phyloP scores from a whole-genome alignment of 2,329 filamentous ascomycete species.

The Penicillium brasilianum region DNA sequence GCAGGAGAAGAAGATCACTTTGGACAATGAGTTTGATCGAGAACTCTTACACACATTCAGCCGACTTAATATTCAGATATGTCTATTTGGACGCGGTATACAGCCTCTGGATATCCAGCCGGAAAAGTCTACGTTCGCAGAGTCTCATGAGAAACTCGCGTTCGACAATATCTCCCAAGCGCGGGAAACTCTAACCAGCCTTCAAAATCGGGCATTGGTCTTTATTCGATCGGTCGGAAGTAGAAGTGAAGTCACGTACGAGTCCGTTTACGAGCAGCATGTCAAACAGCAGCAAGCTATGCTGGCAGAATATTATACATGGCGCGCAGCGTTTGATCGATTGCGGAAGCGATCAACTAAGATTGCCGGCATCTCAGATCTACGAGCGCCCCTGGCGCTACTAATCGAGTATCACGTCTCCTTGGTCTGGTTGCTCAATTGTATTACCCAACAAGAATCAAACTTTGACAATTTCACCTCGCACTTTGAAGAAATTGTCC shows the following conservation, averaged over 20 bases:
- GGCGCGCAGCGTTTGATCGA: slow-evolving; percentile 1
- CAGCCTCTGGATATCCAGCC: slow-evolving; percentile 7
- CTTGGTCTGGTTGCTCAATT: slow-evolving; percentile 1
- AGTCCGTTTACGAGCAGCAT: background rate
- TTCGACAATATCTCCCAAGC: slow-evolving; percentile 22
- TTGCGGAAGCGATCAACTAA: background rate
- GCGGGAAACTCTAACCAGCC: slow-evolving; percentile 19
- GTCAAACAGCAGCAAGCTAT: background rate
- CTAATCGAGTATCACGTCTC: background rate
- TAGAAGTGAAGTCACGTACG: background rate
- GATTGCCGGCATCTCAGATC: background rate
- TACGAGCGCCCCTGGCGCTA: background rate
- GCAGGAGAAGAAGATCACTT: background rate
- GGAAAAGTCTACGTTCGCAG: slow-evolving; percentile 1
- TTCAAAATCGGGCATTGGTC: slow-evolving; percentile 19
- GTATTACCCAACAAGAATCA: slow-evolving; percentile 1
- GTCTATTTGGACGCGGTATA: slow-evolving; percentile 24
- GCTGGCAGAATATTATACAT: background rate
- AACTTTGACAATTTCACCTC: background rate
- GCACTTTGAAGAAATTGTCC: background rate
- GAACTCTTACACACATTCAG: slow-evolving; percentile 26
- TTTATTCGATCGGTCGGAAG: slow-evolving; percentile 16
- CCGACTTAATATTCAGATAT: slow-evolving; percentile 30
- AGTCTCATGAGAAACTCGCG: background rate
- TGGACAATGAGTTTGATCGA: slow-evolving; percentile 20